Conservation (phyloP, 2,329 filamentous ascomycete species). For the Pseudocercospora pini-densiflorae region DNA sequence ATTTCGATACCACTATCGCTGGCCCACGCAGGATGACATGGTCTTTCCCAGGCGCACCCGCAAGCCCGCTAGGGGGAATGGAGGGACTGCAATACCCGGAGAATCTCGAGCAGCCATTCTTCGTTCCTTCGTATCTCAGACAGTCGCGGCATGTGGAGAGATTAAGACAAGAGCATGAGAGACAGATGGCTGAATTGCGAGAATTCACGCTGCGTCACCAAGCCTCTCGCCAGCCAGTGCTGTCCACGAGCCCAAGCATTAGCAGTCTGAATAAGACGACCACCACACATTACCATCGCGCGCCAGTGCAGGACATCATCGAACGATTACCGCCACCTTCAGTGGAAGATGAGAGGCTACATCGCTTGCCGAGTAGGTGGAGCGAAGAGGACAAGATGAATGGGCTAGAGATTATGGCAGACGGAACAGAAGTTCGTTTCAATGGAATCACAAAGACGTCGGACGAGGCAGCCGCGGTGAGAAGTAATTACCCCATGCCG, state of each 20-base stretch:
- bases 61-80: constrained; percentile 14
- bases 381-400: constrained; percentile 75
- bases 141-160: constrained; percentile 78
- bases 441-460: constrained; percentile 60
- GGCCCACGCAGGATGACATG: constrained; percentile 11
- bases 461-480: constrained; percentile 80
- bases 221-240: constrained; percentile 36
- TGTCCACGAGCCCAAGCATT: constrained; percentile 62
- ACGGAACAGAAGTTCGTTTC: constrained; percentile 74
- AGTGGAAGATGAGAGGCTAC: constrained; percentile 63
- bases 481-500: constrained; percentile 86
- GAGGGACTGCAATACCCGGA: constrained; percentile 25
- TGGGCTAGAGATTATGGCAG: constrained; percentile 73
- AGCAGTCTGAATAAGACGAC: constrained; percentile 65
- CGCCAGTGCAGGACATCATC: constrained; percentile 81
- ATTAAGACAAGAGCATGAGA: constrained; percentile 63
- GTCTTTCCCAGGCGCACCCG: too few species aligned
- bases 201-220: constrained; percentile 28
- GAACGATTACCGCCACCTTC: constrained; percentile 67
- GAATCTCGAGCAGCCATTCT: constrained; percentile 58
- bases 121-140: constrained; percentile 82
- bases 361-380: constrained; percentile 81
- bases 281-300: constrained; percentile 65
- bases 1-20: constrained; percentile 14
- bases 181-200: constrained; percentile 50